Evolutionary conservation across 2,329 filamentous ascomycete species (phyloP), one percentile per base, ranked within the genome.

Genomic region (Cercospora berteroae): DNA sequence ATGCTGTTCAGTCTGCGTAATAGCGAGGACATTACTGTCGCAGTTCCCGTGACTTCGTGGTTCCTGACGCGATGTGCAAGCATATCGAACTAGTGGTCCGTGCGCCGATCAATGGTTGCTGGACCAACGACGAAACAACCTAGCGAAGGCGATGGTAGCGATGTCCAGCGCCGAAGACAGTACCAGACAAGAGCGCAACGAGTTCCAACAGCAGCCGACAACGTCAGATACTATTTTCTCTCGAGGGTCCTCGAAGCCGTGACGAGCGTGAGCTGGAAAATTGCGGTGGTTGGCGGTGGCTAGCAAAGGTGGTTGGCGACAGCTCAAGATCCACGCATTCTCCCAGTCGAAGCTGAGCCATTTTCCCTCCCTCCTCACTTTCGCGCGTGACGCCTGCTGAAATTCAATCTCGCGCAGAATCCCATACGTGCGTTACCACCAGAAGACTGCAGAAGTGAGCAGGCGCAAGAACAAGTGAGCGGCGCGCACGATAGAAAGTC

Each of bases 251-350:
- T 31, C 16, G 52, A 57, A 57, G 13, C 25, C n/a, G 52, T 57
- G 52, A 29, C 52, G 52, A 57, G 29, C 25, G 25, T 31, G 25
- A 57, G 52, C 25, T 57, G 52, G 36, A 61, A 12, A 61, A 61
- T 61, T 25, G 59, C 23, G 59, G 27, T 63, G 48, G 61, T 36
- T 42, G 50, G 48, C 16, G 57, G 61, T 57, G 61, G 50, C 48
- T 57, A 20, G 61, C 36, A 57, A 42, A 63, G 50, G 61, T 63
- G 61, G 61, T 57, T 63, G 61, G 61, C 12, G 48, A 23, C 23
- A 55, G 29, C 48, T 36, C 48, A 63, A 42, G 25, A 50, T 59
- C 33, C 57, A n/a, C 57, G 29, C 25, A 36, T 42, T 31, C 20
- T 23, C 25, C 39, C 27, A 8, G 36, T 39, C 59, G 52, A 57